A percentile compares a stretch with the other conserved stretches of the same genome.
phyloP scores from a whole-genome alignment of 2,329 filamentous ascomycete species.

The Colletotrichum sansevieriae region DNA sequence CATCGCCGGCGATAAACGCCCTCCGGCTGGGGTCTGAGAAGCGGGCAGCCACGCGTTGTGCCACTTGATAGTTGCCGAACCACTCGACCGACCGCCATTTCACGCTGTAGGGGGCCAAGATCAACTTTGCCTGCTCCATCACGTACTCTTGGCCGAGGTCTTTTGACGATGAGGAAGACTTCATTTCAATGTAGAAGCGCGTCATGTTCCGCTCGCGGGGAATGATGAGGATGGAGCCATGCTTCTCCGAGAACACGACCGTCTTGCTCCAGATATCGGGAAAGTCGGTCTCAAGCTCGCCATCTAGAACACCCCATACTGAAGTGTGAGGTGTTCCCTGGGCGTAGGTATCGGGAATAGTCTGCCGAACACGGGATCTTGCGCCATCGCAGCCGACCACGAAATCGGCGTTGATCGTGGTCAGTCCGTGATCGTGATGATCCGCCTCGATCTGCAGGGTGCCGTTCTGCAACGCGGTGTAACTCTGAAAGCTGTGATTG shows the following conservation, averaged over 20 bases:
- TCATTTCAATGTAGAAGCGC: slow-evolving; percentile 55
- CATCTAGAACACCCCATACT: slow-evolving; percentile 70
- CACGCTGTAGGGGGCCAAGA: slow-evolving; percentile 58
- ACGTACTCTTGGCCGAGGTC: slow-evolving; percentile 67
- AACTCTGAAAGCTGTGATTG: slow-evolving; percentile 21
- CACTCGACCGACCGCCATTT: slow-evolving; percentile 72
- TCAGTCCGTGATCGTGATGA: neutral
- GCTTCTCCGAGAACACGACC: slow-evolving; percentile 64
- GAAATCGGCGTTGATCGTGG: slow-evolving; percentile 58
- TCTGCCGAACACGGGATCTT: slow-evolving; percentile 65
- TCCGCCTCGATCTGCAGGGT: slow-evolving; percentile 15
- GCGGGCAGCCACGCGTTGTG: slow-evolving; percentile 76
- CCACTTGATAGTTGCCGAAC: slow-evolving; percentile 80
- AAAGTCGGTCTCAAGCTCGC: slow-evolving; percentile 69
- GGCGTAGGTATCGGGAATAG: slow-evolving; percentile 57
- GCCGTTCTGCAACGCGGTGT: neutral
- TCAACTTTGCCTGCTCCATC: slow-evolving; percentile 63
- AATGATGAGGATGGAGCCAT: slow-evolving; percentile 71
- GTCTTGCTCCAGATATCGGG: slow-evolving; percentile 73
- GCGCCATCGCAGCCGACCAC: slow-evolving; percentile 71
- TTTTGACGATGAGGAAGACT: slow-evolving; percentile 55
- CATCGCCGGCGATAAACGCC: slow-evolving; percentile 76
- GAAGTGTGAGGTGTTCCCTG: slow-evolving; percentile 53
- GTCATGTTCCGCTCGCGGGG: slow-evolving; percentile 71
- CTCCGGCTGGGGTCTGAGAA: slow-evolving; percentile 73